Conservation (phyloP, 768 basidiomycete species). For the Chalciporus chontae region DNA sequence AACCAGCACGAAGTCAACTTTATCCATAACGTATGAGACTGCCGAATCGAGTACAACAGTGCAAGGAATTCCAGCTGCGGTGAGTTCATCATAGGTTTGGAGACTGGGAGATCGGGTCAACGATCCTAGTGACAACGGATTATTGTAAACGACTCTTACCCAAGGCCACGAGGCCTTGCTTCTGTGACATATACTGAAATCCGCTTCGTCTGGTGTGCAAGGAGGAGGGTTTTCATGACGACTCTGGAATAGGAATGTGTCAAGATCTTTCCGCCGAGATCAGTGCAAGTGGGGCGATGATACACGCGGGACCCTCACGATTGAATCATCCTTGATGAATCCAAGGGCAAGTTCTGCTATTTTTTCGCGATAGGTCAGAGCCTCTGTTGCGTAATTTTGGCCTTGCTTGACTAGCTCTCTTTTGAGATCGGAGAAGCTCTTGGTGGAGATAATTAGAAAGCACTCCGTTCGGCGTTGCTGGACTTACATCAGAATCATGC, state of each 20-base stretch:
- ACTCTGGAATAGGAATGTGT: constrained; percentile 97
- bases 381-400: constrained; percentile 69
- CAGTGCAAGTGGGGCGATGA: constrained; percentile 11
- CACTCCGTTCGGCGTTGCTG: constrained; percentile 13
- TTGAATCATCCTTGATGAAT: constrained; percentile 94
- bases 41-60: constrained; percentile 95
- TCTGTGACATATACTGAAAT: constrained; percentile 98
- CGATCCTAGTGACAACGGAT: background rate
- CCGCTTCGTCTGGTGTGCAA: constrained; percentile 87
- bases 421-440: constrained; percentile 87
- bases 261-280: constrained; percentile 61
- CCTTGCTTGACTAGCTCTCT: constrained; percentile 80
- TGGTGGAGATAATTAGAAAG: background rate
- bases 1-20: constrained; percentile 91
- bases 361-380: constrained; percentile 80
- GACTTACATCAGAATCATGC: constrained; percentile 73
- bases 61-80: constrained; percentile 89
- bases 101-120: constrained; percentile 46
- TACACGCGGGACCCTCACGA: constrained; percentile 46
- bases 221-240: constrained; percentile 87
- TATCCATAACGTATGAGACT: constrained; percentile 95
- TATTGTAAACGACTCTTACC: constrained; percentile 48
- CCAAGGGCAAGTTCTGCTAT: constrained; percentile 86
- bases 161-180: constrained; percentile 84
- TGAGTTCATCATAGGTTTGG: constrained; percentile 85